Evolutionary conservation across 139 green algal genomes (phyloP), one percentile per base, ranked within the genome.

Genomic region (Edaphochlamys debaryana): DNA sequence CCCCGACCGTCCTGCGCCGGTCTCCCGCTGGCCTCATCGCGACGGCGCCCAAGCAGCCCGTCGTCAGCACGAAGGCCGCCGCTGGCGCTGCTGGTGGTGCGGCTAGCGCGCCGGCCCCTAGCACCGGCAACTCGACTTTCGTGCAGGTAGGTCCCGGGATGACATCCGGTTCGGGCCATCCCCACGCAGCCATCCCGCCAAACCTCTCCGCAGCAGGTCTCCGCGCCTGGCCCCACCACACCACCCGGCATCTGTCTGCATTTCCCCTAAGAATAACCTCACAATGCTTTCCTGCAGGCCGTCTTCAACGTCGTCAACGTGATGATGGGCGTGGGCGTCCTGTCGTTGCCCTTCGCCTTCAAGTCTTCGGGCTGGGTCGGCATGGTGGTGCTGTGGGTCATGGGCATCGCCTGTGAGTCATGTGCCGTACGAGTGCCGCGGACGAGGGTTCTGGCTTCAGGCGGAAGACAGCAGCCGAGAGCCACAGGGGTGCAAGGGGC

Each of bases 301-400:
- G 78, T 84, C 19, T 87, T 91, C 63, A 89, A 91, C 22, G 87
- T 91, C 17, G 87, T 94, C 6, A 96, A 96, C 68, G 92, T 96
- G 22, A 85, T 96, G 41, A 89, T 96, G 85, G 93, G 93, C 40
- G 92, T 94, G 0, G 93, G 93, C 25, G 80, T 95, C 37, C 86
- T 96, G 32, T 91, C 90, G 11, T 80, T 96, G 29, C 93, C 93
- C 0, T 94, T 89, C 63, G 89, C 91, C 11, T 72, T 94, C 32
- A 91, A 90, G 75, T 78, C 90, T 34, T 89, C 85, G 15, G 93
- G 93, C 7, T 96, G 93, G 93, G 74, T 89, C 1, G 88, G 87
- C 8, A 58, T 96, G 17, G 45, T 52, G 32, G 76, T 95, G 54
- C 85, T 96, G 23, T 87, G 67, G 73, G 42, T 93, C 30, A 92